Evolutionary conservation across 2,329 filamentous ascomycete genomes (phyloP), one percentile per base, ranked within the genome.

Genomic region (Colletotrichum brevisporum): DNA sequence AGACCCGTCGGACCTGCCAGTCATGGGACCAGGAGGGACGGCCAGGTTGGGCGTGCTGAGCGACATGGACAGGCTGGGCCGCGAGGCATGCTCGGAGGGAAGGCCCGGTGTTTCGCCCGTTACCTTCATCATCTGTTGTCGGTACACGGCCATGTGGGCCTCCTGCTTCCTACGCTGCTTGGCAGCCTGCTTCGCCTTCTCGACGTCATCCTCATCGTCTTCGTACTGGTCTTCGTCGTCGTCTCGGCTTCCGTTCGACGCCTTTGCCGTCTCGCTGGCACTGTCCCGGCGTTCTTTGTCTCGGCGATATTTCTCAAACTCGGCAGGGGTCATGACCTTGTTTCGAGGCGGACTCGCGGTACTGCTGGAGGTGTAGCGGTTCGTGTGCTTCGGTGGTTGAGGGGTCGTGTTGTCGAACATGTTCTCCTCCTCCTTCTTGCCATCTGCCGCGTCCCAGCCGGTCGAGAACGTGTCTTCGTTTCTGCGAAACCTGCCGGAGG

Each of bases 121-220:
- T 36, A 96, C 92, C 81, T 97, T 97, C 92, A 95, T 97, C 94
- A 97, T 97, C 80, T 96, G 93, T 78, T 97, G 94, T 67, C 94
- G 89, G 79, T 97, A 97, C 2, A 97, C 91, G 1, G 94, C 88
- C 84, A 97, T 91, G 78, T 96, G 94, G 13, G 94, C 94, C 79
- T 97, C 94, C 78, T 97, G 94, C 83, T 95, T 96, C 75, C 90
- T 89, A 71, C 94, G 87, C 78, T 96, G 93, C 77, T 91, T 92
- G 18, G 91, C 89, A 54, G 92, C 86, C 76, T 93, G 87, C 76
- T 86, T 91, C 31, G 90, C 89, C 76, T 92, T 93, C 75, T 97
- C 94, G 0, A 86, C 78, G 71, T 97, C 94, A 74, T 97, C 94
- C 50, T 95, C 92, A 53, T 94, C 91, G 53, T 93, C 91, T 47